These are phyloP conservation scores for Tetrahymena borealis DNA, from an alignment of 73 alveolate genomes.

Conservation along the genomic window DNA sequence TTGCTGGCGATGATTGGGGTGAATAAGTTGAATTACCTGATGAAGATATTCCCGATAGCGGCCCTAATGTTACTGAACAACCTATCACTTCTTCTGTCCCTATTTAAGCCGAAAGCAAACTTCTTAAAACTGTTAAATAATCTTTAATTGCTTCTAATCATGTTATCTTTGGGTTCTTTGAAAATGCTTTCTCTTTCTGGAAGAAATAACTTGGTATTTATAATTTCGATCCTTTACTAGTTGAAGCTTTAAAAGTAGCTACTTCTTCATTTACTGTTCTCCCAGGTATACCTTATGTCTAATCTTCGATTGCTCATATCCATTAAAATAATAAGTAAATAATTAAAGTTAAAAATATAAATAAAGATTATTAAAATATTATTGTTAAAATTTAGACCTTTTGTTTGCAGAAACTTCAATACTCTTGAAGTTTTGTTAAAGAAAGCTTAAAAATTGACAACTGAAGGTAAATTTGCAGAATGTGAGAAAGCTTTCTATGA, in stretches of 20 bases:
- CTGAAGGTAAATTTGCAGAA: constrained; percentile 31
- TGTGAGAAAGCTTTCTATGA: background rate
- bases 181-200: constrained; percentile 1
- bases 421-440: background rate
- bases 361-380: too few species aligned
- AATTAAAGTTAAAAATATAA: too few species aligned
- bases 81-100: background rate
- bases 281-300: background rate
- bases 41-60: background rate
- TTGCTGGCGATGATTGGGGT: background rate
- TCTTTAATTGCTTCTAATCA: background rate
- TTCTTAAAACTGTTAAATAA: background rate
- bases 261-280: background rate
- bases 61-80: background rate
- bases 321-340: background rate
- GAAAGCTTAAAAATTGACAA: constrained; percentile 11
- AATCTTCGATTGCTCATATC: background rate
- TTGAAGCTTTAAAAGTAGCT: background rate
- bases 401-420: background rate
- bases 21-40: background rate
- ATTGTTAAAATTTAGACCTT: too few species aligned
- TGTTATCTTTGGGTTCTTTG: background rate
- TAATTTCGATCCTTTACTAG: background rate
- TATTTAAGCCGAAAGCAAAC: background rate
- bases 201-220: background rate